Evolutionary conservation across 2,329 filamentous ascomycete genomes (phyloP).

Genomic region (Beauveria sp.): DNA sequence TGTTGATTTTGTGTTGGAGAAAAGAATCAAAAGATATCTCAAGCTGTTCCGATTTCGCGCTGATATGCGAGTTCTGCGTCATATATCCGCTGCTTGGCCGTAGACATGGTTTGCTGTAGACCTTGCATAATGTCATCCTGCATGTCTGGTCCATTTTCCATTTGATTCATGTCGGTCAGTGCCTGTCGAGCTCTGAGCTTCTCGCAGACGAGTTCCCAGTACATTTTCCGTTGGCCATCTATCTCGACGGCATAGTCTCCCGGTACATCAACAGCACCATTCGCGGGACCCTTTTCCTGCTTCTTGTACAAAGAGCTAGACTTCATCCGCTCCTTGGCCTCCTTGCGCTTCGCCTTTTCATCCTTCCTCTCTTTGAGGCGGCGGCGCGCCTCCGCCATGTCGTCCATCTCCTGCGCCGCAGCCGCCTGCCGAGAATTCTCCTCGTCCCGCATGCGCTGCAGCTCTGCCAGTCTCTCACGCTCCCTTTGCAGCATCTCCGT

Average conservation of each 20-base stretch:
- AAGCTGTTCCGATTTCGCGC: slow-evolving; percentile 18
- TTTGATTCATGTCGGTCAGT: slow-evolving; percentile 24
- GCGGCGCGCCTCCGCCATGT: slow-evolving; percentile 28
- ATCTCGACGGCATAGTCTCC: slow-evolving; percentile 26
- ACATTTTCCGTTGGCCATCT: slow-evolving; percentile 24
- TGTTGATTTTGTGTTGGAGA: neutral
- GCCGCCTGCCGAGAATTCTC: slow-evolving; percentile 27
- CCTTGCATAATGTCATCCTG: slow-evolving; percentile 14
- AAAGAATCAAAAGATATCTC: slow-evolving; percentile 8
- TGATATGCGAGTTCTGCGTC: slow-evolving; percentile 30
- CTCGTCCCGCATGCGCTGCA: slow-evolving; percentile 29
- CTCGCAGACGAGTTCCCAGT: slow-evolving; percentile 34
- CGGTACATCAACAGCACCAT: slow-evolving; percentile 28
- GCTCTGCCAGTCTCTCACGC: slow-evolving; percentile 28
- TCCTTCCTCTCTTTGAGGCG: slow-evolving; percentile 33
- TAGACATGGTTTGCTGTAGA: slow-evolving; percentile 22
- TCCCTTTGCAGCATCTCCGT: slow-evolving; percentile 30
- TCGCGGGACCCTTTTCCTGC: slow-evolving; percentile 21
- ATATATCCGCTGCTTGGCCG: slow-evolving; percentile 27
- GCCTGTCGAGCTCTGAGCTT: slow-evolving; percentile 33
- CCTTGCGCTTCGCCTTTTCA: slow-evolving; percentile 30
- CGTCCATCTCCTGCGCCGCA: slow-evolving; percentile 32
- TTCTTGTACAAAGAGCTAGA: slow-evolving; percentile 15
- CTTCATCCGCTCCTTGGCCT: slow-evolving; percentile 29
- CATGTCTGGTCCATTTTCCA: slow-evolving; percentile 18